A percentile compares a stretch with the other conserved stretches of the same genome.
phyloP scores from a whole-genome alignment of 805 yeast species.

The Ogataea corticis region DNA sequence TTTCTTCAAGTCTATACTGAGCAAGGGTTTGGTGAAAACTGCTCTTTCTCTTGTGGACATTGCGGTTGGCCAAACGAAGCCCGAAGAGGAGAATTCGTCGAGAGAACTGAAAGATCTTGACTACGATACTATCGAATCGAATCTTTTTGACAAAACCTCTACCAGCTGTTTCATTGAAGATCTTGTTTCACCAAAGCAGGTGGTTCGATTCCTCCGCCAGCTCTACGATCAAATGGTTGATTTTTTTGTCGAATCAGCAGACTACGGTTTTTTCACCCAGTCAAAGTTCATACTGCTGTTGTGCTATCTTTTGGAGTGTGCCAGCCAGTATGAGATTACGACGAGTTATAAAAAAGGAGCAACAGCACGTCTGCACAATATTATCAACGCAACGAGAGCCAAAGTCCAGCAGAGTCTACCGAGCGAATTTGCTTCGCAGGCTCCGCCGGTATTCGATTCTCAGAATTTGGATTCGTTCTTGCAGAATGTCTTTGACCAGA shows the following conservation, averaged over 20 bases:
- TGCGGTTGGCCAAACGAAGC: not conserved
- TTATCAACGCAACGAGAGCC: slow-evolving; percentile 2
- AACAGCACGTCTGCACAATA: no score
- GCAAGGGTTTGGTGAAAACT: slow-evolving; percentile 1
- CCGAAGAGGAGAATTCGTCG: not conserved
- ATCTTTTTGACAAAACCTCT: no score
- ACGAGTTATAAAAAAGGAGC: no score
- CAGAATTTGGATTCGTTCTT: not conserved
- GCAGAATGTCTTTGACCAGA: not conserved
- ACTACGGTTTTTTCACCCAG: slow-evolving; percentile 20
- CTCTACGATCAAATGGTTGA: slow-evolving; percentile 13
- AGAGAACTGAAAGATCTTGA: not conserved
- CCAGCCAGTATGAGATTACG: not conserved
- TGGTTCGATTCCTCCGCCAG: slow-evolving; percentile 16
- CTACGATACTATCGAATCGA: not conserved
- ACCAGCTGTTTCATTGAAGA: not conserved
- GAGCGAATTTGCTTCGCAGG: no score
- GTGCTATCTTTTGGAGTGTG: slow-evolving; percentile 19
- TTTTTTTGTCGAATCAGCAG: slow-evolving; percentile 5
- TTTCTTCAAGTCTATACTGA: slow-evolving; percentile 11
- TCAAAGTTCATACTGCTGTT: slow-evolving; percentile 20
- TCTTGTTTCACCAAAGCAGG: slow-evolving; percentile 14
- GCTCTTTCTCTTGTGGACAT: slow-evolving; percentile 4
- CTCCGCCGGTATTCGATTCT: no score
- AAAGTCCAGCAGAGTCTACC: not conserved